Evolutionary conservation across 2,329 filamentous ascomycete species (phyloP).

Genomic region (Aquanectria penicillioides): DNA sequence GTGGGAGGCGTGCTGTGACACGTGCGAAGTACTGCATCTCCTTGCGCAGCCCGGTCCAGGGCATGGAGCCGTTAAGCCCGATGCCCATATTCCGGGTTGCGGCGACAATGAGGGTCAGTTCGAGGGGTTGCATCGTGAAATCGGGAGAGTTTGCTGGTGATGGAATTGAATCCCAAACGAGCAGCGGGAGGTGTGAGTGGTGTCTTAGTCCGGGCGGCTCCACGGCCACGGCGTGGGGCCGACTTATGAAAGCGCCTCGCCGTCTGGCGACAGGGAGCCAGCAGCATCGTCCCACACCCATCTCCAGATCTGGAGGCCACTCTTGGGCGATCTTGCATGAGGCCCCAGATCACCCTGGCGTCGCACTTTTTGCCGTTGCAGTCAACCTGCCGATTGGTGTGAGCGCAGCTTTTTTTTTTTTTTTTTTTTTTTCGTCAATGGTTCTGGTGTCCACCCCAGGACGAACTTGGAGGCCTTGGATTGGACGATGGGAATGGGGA

Average conservation of each 20-base stretch:
- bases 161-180: neutral
- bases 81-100: slow-evolving; percentile 93
- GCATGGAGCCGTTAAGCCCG: slow-evolving; percentile 79
- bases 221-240: slow-evolving; percentile 9
- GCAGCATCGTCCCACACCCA: slow-evolving; percentile 6
- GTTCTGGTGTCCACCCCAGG: slow-evolving; percentile 17
- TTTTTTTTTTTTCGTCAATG: slow-evolving; percentile 10
- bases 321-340: slow-evolving; percentile 19
- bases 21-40: slow-evolving; percentile 97
- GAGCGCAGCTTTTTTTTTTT: slow-evolving; percentile 3
- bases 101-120: slow-evolving; percentile 93
- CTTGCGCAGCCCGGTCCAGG: slow-evolving; percentile 87
- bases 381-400: slow-evolving; percentile 19
- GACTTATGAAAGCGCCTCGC: neutral
- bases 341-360: slow-evolving; percentile 8
- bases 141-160: slow-evolving; percentile 14
- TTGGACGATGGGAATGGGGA: slow-evolving; percentile 12
- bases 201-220: neutral
- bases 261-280: neutral
- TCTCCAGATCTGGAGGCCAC: slow-evolving; percentile 5
- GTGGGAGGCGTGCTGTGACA: slow-evolving; percentile 76
- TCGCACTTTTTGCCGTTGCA: neutral
- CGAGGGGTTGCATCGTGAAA: slow-evolving; percentile 53
- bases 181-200: neutral
- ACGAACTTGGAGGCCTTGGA: slow-evolving; percentile 13